A percentile compares a stretch with the other conserved stretches of the same genome.
These are phyloP conservation scores for Edaphochlamys debaryana DNA, from an alignment of 139 green algal genomes.

Conservation along the genomic window DNA sequence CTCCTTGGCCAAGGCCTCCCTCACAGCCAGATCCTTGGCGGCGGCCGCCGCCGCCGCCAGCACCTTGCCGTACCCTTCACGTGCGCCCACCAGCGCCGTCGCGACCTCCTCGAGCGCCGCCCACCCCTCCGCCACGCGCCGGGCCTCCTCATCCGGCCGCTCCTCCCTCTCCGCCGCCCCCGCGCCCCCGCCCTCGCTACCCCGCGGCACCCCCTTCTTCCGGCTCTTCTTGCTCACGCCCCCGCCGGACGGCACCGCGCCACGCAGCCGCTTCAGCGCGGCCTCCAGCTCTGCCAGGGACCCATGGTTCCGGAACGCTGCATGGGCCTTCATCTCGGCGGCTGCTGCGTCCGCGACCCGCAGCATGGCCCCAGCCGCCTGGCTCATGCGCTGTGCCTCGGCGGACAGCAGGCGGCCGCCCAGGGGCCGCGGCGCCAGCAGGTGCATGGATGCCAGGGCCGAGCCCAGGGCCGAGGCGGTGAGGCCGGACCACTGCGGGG, in stretches of 20 bases:
- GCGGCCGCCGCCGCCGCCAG: background rate
- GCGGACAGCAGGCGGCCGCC: background rate
- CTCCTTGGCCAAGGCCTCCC: too few relatives aligned
- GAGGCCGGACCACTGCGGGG: conserved; percentile 20
- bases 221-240: background rate
- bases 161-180: too few relatives aligned
- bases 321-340: background rate
- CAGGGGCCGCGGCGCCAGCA: conserved; percentile 28
- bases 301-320: background rate
- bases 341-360: background rate
- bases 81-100: conserved; percentile 2
- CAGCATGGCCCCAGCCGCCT: background rate
- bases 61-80: background rate
- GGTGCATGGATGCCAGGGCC: background rate
- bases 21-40: too few relatives aligned
- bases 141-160: background rate
- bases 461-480: background rate
- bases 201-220: too few relatives aligned
- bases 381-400: background rate
- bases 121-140: conserved; percentile 17
- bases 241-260: background rate
- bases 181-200: too few relatives aligned
- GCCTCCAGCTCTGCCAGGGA: background rate
- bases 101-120: conserved; percentile 1
- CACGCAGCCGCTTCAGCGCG: background rate